A percentile compares a stretch with the other conserved stretches of the same genome.
phyloP scores from a whole-genome alignment of 345 rosid species.

The Isatis tinctoria region DNA sequence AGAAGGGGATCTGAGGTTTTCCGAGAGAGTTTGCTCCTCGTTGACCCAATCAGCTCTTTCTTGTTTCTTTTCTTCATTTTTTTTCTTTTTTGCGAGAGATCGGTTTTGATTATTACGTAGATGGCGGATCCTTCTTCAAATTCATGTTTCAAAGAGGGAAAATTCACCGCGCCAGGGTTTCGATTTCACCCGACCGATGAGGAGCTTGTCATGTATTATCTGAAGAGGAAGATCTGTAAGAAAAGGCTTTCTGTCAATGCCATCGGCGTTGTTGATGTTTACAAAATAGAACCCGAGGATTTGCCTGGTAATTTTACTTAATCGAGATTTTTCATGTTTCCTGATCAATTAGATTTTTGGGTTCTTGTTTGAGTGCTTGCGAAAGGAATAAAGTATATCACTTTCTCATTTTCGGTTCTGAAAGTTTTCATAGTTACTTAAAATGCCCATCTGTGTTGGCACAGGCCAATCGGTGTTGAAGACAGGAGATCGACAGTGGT shows the following conservation, averaged over 20 bases:
- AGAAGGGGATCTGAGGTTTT: neutral
- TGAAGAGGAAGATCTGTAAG: constrained; percentile 76
- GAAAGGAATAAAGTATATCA: neutral
- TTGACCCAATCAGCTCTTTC: neutral
- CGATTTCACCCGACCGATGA: constrained; percentile 91
- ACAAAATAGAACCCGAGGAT: constrained; percentile 84
- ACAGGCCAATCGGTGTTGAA: constrained; percentile 54
- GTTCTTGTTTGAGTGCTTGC: no score
- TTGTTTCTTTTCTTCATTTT: neutral
- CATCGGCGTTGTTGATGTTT: constrained; percentile 69
- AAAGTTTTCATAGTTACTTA: neutral
- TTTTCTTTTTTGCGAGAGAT: neutral
- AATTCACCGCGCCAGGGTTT: constrained; percentile 77
- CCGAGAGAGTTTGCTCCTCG: neutral
- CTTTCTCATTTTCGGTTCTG: neutral
- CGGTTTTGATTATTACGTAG: neutral
- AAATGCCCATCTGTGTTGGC: neutral
- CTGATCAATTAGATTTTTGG: neutral
- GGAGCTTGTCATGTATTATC: constrained; percentile 67
- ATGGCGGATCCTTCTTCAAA: constrained; percentile 5
- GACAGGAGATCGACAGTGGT: constrained; percentile 87
- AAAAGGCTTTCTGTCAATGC: constrained; percentile 46
- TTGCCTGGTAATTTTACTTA: constrained; percentile 61
- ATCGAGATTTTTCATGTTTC: neutral
- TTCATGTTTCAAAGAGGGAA: constrained; percentile 26